Conservation (phyloP, 139 green algal genomes). For the Tetradesmus obliquus region DNA sequence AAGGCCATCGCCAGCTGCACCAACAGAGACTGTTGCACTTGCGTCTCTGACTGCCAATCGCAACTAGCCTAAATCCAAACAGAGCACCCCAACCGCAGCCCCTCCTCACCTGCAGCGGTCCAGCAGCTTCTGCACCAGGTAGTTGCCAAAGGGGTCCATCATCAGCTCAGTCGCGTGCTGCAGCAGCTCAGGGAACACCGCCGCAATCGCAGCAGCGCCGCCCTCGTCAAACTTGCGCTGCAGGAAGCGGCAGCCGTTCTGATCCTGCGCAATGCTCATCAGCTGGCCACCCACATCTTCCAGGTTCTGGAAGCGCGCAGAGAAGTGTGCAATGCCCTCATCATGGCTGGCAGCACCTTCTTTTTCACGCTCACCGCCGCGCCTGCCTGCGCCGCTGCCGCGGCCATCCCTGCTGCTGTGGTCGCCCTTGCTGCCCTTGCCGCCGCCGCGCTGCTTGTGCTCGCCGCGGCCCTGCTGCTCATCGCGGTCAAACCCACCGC, state of each 20-base stretch:
- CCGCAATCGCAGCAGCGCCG: conserved; percentile 78
- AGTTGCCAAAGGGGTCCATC: conserved; percentile 99
- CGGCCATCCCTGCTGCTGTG: conserved; percentile 2
- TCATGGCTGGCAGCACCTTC: conserved; percentile 2
- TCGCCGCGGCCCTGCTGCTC: conserved; percentile 27
- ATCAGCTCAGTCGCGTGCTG: conserved; percentile 93
- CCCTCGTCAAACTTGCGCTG: conserved; percentile 99
- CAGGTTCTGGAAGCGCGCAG: conserved; percentile 68
- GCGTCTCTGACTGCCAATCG: too few relatives aligned
- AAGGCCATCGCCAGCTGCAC: too few relatives aligned
- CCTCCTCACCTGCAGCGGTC: conserved; percentile 80
- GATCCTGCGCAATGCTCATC: conserved; percentile 92
- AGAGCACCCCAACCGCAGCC: too few relatives aligned
- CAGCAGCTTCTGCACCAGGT: conserved; percentile 99
- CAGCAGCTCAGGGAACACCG: conserved; percentile 79
- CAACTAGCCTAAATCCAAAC: too few relatives aligned
- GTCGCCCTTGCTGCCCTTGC: conserved; percentile 6
- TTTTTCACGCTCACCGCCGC: background rate
- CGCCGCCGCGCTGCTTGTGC: conserved; percentile 31
- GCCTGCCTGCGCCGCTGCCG: background rate
- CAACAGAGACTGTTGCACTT: too few relatives aligned
- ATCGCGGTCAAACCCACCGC: conserved; percentile 34
- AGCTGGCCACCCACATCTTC: conserved; percentile 91
- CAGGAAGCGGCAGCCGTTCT: conserved; percentile 97
- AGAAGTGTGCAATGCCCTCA: conserved; percentile 51